Evolutionary conservation across 768 basidiomycete species (phyloP).

Genomic region (Collybia sp.): DNA sequence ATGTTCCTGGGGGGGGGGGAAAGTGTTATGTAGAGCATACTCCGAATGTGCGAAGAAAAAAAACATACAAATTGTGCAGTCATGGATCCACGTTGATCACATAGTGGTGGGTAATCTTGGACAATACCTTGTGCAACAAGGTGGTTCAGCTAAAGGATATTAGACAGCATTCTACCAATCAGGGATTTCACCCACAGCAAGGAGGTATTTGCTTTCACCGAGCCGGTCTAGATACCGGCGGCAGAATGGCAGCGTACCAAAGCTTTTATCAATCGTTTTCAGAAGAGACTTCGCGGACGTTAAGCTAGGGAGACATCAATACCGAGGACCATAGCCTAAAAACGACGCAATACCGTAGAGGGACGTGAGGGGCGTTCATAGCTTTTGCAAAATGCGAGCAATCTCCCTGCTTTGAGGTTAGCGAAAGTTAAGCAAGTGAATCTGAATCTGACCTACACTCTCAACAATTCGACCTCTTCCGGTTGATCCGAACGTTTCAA

Average conservation of each 20-base stretch:
- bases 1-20: constrained; percentile 56
- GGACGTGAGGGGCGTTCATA: constrained; percentile 63
- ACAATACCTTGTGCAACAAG: constrained; percentile 88
- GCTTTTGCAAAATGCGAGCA: constrained; percentile 89
- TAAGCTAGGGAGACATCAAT: constrained; percentile 39
- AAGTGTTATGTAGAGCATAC: too few relatives aligned
- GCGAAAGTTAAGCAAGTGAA: background rate
- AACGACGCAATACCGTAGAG: constrained; percentile 51
- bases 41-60: background rate
- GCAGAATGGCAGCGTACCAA: constrained; percentile 95
- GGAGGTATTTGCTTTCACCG: constrained; percentile 90
- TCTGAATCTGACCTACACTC: constrained; percentile 38
- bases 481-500: constrained; percentile 98
- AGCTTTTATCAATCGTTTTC: constrained; percentile 85
- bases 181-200: constrained; percentile 58
- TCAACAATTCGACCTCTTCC: constrained; percentile 88
- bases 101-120: constrained; percentile 88
- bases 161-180: background rate
- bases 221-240: constrained; percentile 89
- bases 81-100: constrained; percentile 82
- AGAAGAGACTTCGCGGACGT: constrained; percentile 83
- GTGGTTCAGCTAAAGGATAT: constrained; percentile 65
- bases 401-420: constrained; percentile 57
- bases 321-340: constrained; percentile 3
- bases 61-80: constrained; percentile 84